phyloP scores from a whole-genome alignment of 106 monocot genomes.

The Apostasia ramifera region DNA sequence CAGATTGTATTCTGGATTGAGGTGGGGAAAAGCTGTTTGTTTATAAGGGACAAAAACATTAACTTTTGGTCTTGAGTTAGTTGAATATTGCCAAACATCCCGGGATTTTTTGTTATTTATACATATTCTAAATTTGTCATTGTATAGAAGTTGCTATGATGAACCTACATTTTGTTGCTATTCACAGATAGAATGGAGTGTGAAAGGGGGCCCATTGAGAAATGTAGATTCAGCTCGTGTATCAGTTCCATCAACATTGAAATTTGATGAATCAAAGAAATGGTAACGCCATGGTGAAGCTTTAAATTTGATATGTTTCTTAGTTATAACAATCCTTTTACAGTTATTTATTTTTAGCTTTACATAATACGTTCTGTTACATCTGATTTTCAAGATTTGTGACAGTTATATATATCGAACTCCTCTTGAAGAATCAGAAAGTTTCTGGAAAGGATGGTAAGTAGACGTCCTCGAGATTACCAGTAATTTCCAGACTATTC shows the following conservation, averaged over 20 bases:
- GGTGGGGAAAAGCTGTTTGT: too few species aligned
- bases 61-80: too few species aligned
- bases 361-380: neutral
- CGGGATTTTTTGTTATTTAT: too few species aligned
- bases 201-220: conserved; percentile 84
- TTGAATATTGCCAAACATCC: too few species aligned
- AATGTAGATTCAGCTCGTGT: conserved; percentile 92
- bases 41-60: too few species aligned
- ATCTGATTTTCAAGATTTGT: conserved; percentile 9
- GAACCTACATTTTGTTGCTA: neutral
- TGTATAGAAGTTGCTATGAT: too few species aligned
- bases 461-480: conserved; percentile 6
- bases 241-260: conserved; percentile 90
- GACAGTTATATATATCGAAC: conserved; percentile 81
- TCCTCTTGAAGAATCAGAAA: conserved; percentile 87
- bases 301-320: neutral
- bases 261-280: conserved; percentile 72
- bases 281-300: conserved; percentile 34
- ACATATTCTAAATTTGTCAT: too few species aligned
- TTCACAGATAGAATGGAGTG: conserved; percentile 84
- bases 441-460: conserved; percentile 94
- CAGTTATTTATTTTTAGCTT: neutral
- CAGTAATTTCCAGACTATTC: neutral
- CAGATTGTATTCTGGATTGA: too few species aligned
- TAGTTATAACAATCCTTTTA: neutral